Evolutionary conservation across 2,329 filamentous ascomycete species (phyloP), one percentile per base, ranked within the genome.

Genomic region (Boeremia exigua): DNA sequence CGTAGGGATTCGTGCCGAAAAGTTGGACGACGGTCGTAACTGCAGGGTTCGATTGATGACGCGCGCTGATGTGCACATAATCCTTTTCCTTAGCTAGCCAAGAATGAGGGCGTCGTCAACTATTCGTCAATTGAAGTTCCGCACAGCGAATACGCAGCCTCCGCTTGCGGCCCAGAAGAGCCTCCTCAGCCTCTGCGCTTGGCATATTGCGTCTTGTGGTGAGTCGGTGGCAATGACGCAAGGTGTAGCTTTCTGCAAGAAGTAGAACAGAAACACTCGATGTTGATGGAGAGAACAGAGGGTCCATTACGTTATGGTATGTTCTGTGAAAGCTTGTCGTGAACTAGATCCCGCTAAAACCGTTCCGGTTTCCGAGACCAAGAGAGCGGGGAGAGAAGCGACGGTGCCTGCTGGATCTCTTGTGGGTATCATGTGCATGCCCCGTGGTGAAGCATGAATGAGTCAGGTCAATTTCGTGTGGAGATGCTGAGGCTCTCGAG

Each of bases 181-280:
- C 53, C 55, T 60, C 52, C 54, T 52, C 39, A 54, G 55, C 42
- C 49, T 58, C 52, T 54, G 33, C 28, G 23, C 52, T 54, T 54
- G 45, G 52, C 58, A 62, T 62, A 46, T 60, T 61, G 57, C 56
- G 43, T 56, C 9, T 52, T 32, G 15, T 30, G 11, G 4, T 32
- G 6, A 14, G 40, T 17, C 53, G 42, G 48, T 51, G 55, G 40
- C 57, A 42, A 66, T 67, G 65, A 66, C 63, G 61, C 52, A 48
- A 32, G 17, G 38, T 54, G 44, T 44, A 44, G 45, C 45, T 49
- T 29, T 39, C 19, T 45, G 25, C 12, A 19, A 25, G n/a, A 38
- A 33, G 28, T 32, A 29, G 14, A 11, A 32, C 27, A 38, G 29
- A 28, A 14, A 28, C 28, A 8, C 23, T 32, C 12, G 38, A 39